Conservation (phyloP, 345 rosid species). For the Gossypium turneri region DNA sequence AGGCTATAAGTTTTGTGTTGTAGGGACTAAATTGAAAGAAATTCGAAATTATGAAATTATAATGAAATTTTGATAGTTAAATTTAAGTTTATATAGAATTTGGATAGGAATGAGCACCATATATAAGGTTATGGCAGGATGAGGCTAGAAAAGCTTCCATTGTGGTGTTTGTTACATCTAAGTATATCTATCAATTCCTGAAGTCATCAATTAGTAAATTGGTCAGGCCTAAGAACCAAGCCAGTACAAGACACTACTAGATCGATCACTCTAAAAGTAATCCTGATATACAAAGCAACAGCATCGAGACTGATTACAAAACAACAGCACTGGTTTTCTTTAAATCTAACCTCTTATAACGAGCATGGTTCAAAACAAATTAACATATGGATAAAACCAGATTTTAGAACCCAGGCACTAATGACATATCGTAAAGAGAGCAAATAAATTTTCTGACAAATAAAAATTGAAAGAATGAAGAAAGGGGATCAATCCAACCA, state of each 20-base stretch:
- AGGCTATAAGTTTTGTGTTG: no score
- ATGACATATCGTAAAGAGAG: background rate
- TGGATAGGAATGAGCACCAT: background rate
- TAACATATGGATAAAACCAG: background rate
- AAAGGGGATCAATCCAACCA: background rate
- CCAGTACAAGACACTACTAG: background rate
- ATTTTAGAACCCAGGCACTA: background rate
- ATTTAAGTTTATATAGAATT: no score
- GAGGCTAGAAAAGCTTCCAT: background rate
- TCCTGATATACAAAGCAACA: background rate
- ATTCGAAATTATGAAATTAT: no score
- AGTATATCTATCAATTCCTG: background rate
- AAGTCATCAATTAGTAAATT: background rate
- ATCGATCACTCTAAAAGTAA: background rate
- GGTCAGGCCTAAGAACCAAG: background rate
- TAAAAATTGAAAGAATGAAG: slow-evolving; percentile 3
- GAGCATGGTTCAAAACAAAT: background rate
- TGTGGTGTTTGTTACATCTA: background rate
- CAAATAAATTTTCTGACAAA: background rate
- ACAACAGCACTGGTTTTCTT: background rate
- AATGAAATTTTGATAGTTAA: no score
- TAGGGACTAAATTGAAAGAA: no score
- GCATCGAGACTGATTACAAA: no score
- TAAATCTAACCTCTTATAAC: background rate
- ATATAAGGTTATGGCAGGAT: background rate